These are phyloP conservation scores for Camelina sativa DNA, from an alignment of 345 rosid genomes.

Conservation along the genomic window DNA sequence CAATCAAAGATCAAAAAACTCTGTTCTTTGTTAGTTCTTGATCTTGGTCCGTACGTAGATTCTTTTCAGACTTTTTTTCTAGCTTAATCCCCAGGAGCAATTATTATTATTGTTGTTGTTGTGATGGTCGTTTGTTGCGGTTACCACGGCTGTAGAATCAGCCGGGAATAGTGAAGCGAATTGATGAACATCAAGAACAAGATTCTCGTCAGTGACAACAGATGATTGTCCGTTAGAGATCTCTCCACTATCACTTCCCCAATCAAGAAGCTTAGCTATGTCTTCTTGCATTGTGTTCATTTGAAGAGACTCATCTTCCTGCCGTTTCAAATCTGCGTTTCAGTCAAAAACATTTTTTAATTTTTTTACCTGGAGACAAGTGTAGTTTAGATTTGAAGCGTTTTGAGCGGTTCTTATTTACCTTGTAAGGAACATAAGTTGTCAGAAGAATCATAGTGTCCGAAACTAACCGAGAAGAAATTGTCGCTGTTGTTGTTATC, in stretches of 20 bases:
- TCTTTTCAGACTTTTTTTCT: neutral
- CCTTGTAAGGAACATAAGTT: slow-evolving; percentile 44
- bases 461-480: slow-evolving; percentile 43
- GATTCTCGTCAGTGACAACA: slow-evolving; percentile 55
- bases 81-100: slow-evolving; percentile 61
- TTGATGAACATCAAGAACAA: slow-evolving; percentile 66
- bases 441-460: slow-evolving; percentile 42
- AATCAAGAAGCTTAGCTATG: slow-evolving; percentile 53
- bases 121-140: slow-evolving; percentile 26
- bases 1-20: slow-evolving; percentile 27
- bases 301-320: slow-evolving; percentile 51
- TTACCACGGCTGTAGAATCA: slow-evolving; percentile 41
- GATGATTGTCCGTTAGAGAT: slow-evolving; percentile 66
- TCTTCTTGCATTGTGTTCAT: slow-evolving; percentile 55
- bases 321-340: slow-evolving; percentile 45
- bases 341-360: slow-evolving; percentile 1
- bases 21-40: slow-evolving; percentile 16
- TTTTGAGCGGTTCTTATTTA: slow-evolving; percentile 20
- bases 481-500: slow-evolving; percentile 48
- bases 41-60: slow-evolving; percentile 4
- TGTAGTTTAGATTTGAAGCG: neutral
- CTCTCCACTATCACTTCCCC: slow-evolving; percentile 58
- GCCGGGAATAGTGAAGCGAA: slow-evolving; percentile 56
- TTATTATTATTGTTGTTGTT: slow-evolving; percentile 38
- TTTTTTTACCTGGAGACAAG: neutral